Conservation (phyloP, 768 basidiomycete species). For the Suillus discolor region DNA sequence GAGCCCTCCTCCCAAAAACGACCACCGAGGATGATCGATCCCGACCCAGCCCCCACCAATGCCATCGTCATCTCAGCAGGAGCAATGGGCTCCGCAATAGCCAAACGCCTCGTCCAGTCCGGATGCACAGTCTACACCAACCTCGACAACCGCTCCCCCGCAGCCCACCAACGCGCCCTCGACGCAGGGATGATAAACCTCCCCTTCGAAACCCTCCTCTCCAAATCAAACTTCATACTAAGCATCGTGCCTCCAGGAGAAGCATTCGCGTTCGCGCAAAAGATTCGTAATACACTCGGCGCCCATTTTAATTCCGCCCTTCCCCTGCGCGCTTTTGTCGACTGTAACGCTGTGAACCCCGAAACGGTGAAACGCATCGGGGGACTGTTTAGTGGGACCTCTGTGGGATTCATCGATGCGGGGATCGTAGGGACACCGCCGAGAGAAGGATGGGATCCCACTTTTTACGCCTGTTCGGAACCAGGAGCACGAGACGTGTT, state of each 20-base stretch:
- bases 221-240: constrained; percentile 41
- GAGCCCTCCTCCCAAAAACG: neutral
- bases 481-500: constrained; percentile 25
- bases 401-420: constrained; percentile 47
- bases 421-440: constrained; percentile 60
- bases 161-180: constrained; percentile 45
- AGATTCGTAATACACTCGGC: neutral
- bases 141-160: constrained; percentile 51
- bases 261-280: constrained; percentile 43
- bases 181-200: constrained; percentile 52
- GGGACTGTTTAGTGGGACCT: constrained; percentile 37
- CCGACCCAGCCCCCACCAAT: neutral
- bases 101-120: constrained; percentile 41
- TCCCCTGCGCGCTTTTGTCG: constrained; percentile 40
- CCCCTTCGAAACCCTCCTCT: constrained; percentile 35
- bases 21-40: neutral
- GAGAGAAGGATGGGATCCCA: constrained; percentile 46
- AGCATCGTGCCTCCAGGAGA: constrained; percentile 59
- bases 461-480: constrained; percentile 51
- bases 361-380: constrained; percentile 48
- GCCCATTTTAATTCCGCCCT: neutral
- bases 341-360: constrained; percentile 61
- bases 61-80: constrained; percentile 52
- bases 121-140: constrained; percentile 55
- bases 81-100: constrained; percentile 61